Conservation (phyloP, 257 asterid species). For the Marsdenia floribunda region DNA sequence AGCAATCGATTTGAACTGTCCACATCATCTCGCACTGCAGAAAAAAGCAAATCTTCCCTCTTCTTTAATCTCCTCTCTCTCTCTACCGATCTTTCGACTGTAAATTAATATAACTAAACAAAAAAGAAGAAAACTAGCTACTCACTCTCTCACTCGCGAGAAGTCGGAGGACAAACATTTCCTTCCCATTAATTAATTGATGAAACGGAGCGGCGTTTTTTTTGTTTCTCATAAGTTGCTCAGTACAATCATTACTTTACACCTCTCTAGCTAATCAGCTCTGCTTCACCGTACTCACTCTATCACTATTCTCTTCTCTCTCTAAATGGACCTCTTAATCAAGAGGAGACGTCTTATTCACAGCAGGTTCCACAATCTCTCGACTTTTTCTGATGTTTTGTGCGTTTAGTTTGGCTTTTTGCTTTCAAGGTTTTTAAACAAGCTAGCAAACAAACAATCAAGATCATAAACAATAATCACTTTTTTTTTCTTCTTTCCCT, state of each 20-base stretch:
- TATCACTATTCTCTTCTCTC: background rate
- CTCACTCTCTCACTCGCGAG: slow-evolving; percentile 11
- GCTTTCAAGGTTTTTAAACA: slow-evolving; percentile 1
- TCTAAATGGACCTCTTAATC: slow-evolving; percentile 14
- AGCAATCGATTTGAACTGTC: slow-evolving; percentile 18
- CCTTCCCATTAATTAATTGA: slow-evolving; percentile 14
- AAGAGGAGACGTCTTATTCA: slow-evolving; percentile 34
- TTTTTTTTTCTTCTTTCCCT: slow-evolving; percentile 19
- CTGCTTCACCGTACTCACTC: slow-evolving; percentile 6
- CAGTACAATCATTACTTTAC: slow-evolving; percentile 34
- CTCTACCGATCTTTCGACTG: background rate
- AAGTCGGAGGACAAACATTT: slow-evolving; percentile 21
- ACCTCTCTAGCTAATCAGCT: slow-evolving; percentile 20
- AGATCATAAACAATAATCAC: slow-evolving; percentile 6
- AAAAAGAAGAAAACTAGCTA: too few species aligned
- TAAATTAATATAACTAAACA: too few species aligned
- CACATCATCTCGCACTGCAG: slow-evolving; percentile 16
- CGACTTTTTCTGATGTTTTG: slow-evolving; percentile 29
- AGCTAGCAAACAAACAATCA: slow-evolving; percentile 4
- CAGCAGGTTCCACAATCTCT: slow-evolving; percentile 51
- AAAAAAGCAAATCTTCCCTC: background rate
- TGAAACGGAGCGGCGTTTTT: slow-evolving; percentile 21
- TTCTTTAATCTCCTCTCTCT: background rate
- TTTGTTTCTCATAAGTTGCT: background rate
- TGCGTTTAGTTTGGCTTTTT: slow-evolving; percentile 21